Conservation (phyloP, 495 filamentous ascomycete species). For the Aspergillus heteromorphus region DNA sequence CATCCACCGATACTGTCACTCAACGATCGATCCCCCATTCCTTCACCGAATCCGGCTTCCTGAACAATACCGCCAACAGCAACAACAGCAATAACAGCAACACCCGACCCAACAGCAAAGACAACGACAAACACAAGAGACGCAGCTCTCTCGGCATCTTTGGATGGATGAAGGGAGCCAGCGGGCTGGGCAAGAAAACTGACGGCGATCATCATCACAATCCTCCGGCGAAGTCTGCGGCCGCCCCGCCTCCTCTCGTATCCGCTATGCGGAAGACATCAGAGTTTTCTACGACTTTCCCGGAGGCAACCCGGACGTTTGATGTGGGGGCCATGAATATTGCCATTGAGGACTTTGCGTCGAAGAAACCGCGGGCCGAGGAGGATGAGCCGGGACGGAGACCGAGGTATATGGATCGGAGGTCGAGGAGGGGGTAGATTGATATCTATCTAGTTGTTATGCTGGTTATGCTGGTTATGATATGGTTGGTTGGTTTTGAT, state of each 20-base stretch:
- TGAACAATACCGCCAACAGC: constrained; percentile 22
- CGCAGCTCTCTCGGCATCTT: constrained; percentile 39
- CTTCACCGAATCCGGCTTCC: constrained; percentile 22
- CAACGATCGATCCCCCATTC: constrained; percentile 25
- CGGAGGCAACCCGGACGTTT: constrained; percentile 13
- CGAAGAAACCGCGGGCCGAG: constrained; percentile 5
- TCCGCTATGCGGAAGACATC: background rate
- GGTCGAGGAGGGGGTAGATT: constrained; percentile 24
- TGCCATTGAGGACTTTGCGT: constrained; percentile 17
- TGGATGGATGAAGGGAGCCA: constrained; percentile 40
- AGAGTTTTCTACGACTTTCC: constrained; percentile 12
- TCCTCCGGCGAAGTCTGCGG: constrained; percentile 8
- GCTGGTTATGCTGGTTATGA: no score
- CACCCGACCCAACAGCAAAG: constrained; percentile 23
- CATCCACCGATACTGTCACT: constrained; percentile 12
- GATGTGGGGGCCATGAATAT: constrained; percentile 8
- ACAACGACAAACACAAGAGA: constrained; percentile 32
- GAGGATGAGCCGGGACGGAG: constrained; percentile 23
- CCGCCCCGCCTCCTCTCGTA: constrained; percentile 1
- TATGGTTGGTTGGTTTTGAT: no score
- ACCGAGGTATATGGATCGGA: constrained; percentile 37
- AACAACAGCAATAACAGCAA: constrained; percentile 20
- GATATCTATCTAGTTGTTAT: background rate
- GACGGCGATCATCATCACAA: constrained; percentile 7
- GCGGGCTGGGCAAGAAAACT: constrained; percentile 27